These are phyloP conservation scores for Phytophthora hybrid DNA, from an alignment of 352 stramenopile genomes.

Conservation along the genomic window DNA sequence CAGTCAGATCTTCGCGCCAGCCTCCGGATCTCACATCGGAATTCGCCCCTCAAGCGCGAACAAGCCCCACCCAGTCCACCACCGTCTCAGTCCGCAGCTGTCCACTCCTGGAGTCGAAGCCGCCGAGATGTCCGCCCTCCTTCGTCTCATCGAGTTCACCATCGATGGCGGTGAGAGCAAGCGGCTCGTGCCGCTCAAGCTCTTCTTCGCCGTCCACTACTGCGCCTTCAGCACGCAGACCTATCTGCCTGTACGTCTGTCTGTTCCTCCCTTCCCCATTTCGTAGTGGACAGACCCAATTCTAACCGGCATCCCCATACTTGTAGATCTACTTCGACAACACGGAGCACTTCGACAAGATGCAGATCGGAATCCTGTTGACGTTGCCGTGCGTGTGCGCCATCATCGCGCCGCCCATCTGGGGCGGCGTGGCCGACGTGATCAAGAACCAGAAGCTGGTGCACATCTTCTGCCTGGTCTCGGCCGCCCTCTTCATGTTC, in stretches of 20 bases:
- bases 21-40: conserved; percentile 11
- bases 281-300: neutral
- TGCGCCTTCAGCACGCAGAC: conserved; percentile 75
- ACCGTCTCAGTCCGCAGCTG: neutral
- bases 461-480: conserved; percentile 69
- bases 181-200: conserved; percentile 73
- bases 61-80: neutral
- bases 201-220: conserved; percentile 77
- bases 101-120: neutral
- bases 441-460: conserved; percentile 72
- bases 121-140: conserved; percentile 36
- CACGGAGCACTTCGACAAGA: conserved; percentile 65
- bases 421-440: conserved; percentile 68
- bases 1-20: neutral
- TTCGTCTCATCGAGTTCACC: conserved; percentile 54
- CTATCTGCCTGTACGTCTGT: conserved; percentile 61
- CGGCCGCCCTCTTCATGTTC: conserved; percentile 75
- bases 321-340: conserved; percentile 62
- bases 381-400: conserved; percentile 74
- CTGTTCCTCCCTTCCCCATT: neutral
- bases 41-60: conserved; percentile 1
- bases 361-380: conserved; percentile 81
- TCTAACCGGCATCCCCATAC: neutral
- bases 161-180: conserved; percentile 70
- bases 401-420: conserved; percentile 74